Conservation (phyloP, 2,329 filamentous ascomycete genomes). For the Septoria linicola region DNA sequence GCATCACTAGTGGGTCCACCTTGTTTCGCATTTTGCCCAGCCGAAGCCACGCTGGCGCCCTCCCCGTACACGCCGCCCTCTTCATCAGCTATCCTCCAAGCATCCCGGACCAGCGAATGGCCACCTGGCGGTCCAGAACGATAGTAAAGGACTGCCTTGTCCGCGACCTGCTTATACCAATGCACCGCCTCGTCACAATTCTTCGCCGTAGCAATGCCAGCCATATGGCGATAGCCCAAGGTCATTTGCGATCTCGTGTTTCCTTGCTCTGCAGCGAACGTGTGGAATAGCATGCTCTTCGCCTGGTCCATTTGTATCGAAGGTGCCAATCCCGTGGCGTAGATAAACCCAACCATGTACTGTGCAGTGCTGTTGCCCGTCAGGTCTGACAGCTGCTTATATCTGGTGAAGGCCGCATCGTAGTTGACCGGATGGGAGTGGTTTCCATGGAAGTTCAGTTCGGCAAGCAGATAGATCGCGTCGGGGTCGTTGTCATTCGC, state of each 20-base stretch:
- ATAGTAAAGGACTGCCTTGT: conserved; percentile 87
- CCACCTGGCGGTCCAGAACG: conserved; percentile 89
- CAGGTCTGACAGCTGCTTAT: conserved; percentile 70
- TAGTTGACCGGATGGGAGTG: conserved; percentile 84
- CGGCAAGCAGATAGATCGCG: conserved; percentile 82
- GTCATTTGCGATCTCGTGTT: conserved; percentile 91
- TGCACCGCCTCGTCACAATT: conserved; percentile 81
- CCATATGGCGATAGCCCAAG: conserved; percentile 78
- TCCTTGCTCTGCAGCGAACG: conserved; percentile 81
- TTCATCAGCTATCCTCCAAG: conserved; percentile 85
- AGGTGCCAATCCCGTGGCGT: conserved; percentile 85
- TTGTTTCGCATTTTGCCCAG: conserved; percentile 76
- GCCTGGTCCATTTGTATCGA: conserved; percentile 83
- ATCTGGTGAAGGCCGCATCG: conserved; percentile 73
- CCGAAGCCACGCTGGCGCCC: conserved; percentile 85
- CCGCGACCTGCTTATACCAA: conserved; percentile 90
- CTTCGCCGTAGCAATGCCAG: conserved; percentile 79
- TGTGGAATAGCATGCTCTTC: conserved; percentile 89
- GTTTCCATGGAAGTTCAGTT: conserved; percentile 97
- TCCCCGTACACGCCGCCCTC: conserved; percentile 91
- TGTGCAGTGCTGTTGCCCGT: conserved; percentile 90
- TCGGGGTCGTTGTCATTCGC: conserved; percentile 65
- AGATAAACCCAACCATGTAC: conserved; percentile 93
- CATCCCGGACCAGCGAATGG: conserved; percentile 70
- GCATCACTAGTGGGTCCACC: conserved; percentile 72